phyloP scores from a whole-genome alignment of 495 filamentous ascomycete genomes.

The Trichoderma gamsii region DNA sequence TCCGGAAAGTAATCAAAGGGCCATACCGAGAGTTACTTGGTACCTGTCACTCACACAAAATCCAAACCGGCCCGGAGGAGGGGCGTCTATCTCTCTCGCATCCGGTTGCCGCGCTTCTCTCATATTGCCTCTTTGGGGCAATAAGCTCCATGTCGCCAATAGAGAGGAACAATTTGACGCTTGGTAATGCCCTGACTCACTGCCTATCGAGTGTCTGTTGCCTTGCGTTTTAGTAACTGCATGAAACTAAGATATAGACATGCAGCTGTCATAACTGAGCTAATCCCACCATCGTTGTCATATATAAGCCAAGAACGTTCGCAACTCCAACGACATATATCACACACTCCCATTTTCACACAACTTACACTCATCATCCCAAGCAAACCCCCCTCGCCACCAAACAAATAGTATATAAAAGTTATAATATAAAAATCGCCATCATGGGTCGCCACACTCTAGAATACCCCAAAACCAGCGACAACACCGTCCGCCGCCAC shows the following conservation, averaged over 20 bases:
- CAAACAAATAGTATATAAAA: neutral
- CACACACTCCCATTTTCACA: too few relatives aligned
- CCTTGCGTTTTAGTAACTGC: too few relatives aligned
- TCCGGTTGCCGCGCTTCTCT: neutral
- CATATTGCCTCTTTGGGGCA: neutral
- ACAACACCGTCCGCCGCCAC: constrained; percentile 69
- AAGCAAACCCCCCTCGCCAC: neutral
- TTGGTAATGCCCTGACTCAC: neutral
- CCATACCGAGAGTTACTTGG: too few relatives aligned
- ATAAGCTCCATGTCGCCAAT: neutral
- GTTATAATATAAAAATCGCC: neutral
- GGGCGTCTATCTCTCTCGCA: neutral
- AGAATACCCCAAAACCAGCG: constrained; percentile 59
- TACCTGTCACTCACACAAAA: too few relatives aligned
- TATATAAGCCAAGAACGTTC: too few relatives aligned
- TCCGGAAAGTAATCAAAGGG: neutral
- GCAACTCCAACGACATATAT: too few relatives aligned
- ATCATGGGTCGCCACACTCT: constrained; percentile 47
- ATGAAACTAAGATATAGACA: too few relatives aligned
- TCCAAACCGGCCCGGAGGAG: neutral
- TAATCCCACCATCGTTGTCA: too few relatives aligned
- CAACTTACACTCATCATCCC: too few relatives aligned
- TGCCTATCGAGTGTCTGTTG: neutral
- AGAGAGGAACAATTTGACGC: neutral
- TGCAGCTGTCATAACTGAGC: too few relatives aligned